Evolutionary conservation across 148 eudicot genomes (phyloP), one percentile per base, ranked within the genome.

Genomic region (Persicaria maculosa): DNA sequence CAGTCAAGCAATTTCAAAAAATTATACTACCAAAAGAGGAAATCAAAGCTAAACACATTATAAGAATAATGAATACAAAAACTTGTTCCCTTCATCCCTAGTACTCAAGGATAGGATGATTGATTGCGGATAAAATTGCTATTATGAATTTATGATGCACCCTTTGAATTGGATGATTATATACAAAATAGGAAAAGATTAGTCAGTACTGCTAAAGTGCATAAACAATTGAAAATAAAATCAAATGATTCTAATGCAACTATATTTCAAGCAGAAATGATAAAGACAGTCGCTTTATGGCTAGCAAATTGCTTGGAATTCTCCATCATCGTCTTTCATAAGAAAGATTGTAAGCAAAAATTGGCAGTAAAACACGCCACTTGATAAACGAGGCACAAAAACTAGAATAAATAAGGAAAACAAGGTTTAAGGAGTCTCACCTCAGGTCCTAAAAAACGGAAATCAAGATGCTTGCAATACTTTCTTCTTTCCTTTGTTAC

Each of bases 401-500:
- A 40, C 46, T 64, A 36, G 45, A 12, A 10, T 45, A 45, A 64
- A 40, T 3, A 64, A 64, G 4, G 40, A 10, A 64, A 14, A 64
- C 44, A 64, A 31, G 44, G 36, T 64, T 64, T 45, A 64, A 31
- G 69, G 44, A 64, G 17, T 36, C 69, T 36, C 44, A 64, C 69
- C 44, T 64, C 17, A 64, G 45, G 69, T 64, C 69, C 69, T 64
- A 64, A 11, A 64, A 40, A 31, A 9, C 44, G 5, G 8, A 36
- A 64, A 64, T 70, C 53, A 70, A 70, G 73, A 45, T 7, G 73
- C 36, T 22, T 45, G 52, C 50, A 47, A 46, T 22, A 50, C 84
- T 80, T 80, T 85, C 61, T 87, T 88, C 87, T 85, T 88, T 80
- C 85, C 91, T 84, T 90, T 88, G 58, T 79, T 73, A 65, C 71